These are phyloP conservation scores for Annulohypoxylon stygium DNA, from an alignment of 495 filamentous ascomycete genomes.

Conservation along the genomic window DNA sequence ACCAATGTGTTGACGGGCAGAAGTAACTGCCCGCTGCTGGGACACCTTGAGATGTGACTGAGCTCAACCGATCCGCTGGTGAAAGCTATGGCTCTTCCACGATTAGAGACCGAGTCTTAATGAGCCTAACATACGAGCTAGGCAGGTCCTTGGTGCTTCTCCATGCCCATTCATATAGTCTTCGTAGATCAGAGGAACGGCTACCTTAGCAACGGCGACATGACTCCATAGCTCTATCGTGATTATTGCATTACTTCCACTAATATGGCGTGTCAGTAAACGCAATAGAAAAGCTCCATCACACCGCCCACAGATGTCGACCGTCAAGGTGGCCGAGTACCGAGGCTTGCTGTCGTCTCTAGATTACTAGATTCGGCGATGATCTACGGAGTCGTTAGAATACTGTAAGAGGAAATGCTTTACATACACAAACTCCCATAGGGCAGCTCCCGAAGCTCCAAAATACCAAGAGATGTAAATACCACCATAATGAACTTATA, in stretches of 20 bases:
- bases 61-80: neutral
- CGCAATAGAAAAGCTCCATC: neutral
- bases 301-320: neutral
- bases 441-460: neutral
- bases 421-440: conserved; percentile 6
- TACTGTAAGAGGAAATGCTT: conserved; percentile 4
- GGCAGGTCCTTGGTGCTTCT: neutral
- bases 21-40: neutral
- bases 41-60: neutral
- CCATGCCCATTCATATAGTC: neutral
- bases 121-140: neutral
- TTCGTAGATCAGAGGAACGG: neutral
- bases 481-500: conserved; percentile 7
- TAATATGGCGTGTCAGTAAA: conserved; percentile 3
- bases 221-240: neutral
- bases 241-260: neutral
- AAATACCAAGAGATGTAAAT: neutral
- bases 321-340: conserved; percentile 3
- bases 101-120: neutral
- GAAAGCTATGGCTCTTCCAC: neutral
- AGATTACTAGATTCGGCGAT: conserved; percentile 6
- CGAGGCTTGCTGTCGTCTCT: conserved; percentile 1
- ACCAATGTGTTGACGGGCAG: neutral
- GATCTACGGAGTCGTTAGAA: neutral
- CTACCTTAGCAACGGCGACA: neutral